Percentiles rank a stretch among this genome's conserved stretches.
Evolutionary conservation across 192 early-diverging fungal genomes (phyloP).

Genomic region (Oehlia diaphana): DNA sequence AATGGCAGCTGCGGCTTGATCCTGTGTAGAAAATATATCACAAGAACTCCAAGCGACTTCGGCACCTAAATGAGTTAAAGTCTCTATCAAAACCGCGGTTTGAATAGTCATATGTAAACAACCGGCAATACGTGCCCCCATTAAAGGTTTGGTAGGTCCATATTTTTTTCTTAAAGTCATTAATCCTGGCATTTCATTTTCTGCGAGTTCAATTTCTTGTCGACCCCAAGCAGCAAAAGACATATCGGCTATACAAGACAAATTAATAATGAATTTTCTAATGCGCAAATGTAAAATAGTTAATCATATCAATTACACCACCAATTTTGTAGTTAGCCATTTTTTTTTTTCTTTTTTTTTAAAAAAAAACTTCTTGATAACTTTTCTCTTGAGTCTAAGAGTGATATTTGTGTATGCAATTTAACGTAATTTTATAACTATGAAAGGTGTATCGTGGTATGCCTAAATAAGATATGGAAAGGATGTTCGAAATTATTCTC

Average conservation of each 20-base stretch:
- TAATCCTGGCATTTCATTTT: slow-evolving; percentile 99
- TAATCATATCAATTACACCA: too few relatives aligned
- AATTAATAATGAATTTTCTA: too few relatives aligned
- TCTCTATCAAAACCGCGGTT: slow-evolving; percentile 98
- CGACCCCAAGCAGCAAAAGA: slow-evolving; percentile 85
- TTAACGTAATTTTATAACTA: too few relatives aligned
- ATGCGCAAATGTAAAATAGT: too few relatives aligned
- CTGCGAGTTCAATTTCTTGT: slow-evolving; percentile 93
- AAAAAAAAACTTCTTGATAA: too few relatives aligned
- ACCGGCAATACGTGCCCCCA: slow-evolving; percentile 95
- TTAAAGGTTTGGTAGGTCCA: slow-evolving; percentile 84
- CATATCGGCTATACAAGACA: slow-evolving; percentile 33
- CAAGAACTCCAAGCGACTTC: slow-evolving; percentile 78
- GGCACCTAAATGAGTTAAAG: slow-evolving; percentile 91
- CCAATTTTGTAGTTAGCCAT: too few relatives aligned
- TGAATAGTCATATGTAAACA: slow-evolving; percentile 99
- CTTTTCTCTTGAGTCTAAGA: too few relatives aligned
- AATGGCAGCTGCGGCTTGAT: slow-evolving; percentile 98
- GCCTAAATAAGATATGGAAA: too few relatives aligned
- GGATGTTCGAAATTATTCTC: too few relatives aligned
- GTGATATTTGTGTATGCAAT: too few relatives aligned
- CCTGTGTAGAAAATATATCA: slow-evolving; percentile 94
- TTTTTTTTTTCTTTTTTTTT: too few relatives aligned
- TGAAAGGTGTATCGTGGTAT: too few relatives aligned
- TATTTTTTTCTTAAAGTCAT: slow-evolving; percentile 94